Evolutionary conservation across 805 yeast genomes (phyloP).

Genomic region (Myxozyma neotropica): DNA sequence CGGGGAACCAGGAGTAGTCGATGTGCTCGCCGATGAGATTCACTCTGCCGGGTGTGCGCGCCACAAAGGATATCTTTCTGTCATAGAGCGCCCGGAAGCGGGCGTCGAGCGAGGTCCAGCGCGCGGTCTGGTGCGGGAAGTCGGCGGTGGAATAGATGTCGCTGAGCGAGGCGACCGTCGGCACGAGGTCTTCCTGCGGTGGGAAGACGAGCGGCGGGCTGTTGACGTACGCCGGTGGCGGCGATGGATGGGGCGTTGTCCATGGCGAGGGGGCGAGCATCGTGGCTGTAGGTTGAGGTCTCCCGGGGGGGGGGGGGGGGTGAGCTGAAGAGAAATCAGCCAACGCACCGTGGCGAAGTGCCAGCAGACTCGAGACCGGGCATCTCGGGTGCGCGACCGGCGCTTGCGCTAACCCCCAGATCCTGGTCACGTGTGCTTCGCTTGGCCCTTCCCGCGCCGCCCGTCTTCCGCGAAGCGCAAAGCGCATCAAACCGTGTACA

Average conservation of each 20-base stretch:
- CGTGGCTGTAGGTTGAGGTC: neutral
- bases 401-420: constrained; percentile 1
- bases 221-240: constrained; percentile 13
- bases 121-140: constrained; percentile 17
- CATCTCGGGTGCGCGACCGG: constrained; percentile 1
- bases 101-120: constrained; percentile 20
- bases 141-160: constrained; percentile 23
- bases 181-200: constrained; percentile 25
- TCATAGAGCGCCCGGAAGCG: constrained; percentile 23
- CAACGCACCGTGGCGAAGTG: neutral
- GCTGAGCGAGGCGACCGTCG: constrained; percentile 12
- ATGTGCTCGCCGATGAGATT: constrained; percentile 76
- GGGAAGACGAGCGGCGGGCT: constrained; percentile 14
- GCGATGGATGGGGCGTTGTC: constrained; percentile 29
- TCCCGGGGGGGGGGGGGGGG: neutral
- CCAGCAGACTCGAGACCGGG: neutral
- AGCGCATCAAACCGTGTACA: neutral
- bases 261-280: constrained; percentile 25
- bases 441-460: neutral
- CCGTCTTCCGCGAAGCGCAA: neutral
- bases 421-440: neutral
- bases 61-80: constrained; percentile 49
- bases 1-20: constrained; percentile 69
- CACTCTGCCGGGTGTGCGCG: constrained; percentile 76
- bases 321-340: neutral